A percentile compares a stretch with the other conserved stretches of the same genome.
Conservation (phyloP, 805 yeast species). For the Candida wancherniae region DNA sequence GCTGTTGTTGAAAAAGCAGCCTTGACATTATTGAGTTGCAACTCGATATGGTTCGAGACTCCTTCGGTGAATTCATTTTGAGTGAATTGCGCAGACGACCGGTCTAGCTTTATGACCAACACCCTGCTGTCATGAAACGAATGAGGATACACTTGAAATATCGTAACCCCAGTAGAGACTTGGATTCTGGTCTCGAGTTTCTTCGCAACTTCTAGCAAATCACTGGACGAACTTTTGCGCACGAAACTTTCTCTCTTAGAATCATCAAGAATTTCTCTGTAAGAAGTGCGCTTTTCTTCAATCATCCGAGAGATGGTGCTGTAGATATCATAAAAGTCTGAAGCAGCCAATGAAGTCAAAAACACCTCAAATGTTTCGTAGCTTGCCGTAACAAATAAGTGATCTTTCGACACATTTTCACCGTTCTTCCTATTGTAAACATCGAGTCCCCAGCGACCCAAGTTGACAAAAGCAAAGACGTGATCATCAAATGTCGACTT, state of each 20-base stretch:
- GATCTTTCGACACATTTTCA: constrained; percentile 49
- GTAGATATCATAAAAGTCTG: constrained; percentile 74
- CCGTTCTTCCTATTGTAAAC: constrained; percentile 66
- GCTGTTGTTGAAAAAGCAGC: constrained; percentile 63
- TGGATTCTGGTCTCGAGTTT: constrained; percentile 64
- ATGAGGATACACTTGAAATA: constrained; percentile 75
- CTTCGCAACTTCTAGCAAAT: constrained; percentile 25
- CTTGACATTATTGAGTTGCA: constrained; percentile 57
- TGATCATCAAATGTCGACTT: constrained; percentile 82
- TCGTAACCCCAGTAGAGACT: constrained; percentile 51
- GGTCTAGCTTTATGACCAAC: constrained; percentile 54
- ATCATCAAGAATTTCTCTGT: constrained; percentile 68
- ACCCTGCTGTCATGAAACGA: constrained; percentile 76
- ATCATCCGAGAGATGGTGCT: constrained; percentile 66
- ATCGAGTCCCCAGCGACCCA: constrained; percentile 46
- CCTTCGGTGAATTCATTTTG: constrained; percentile 43
- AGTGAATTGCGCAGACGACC: constrained; percentile 48
- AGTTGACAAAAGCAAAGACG: constrained; percentile 62
- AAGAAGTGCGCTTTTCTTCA: constrained; percentile 68
- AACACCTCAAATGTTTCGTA: constrained; percentile 55
- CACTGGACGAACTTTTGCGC: constrained; percentile 2
- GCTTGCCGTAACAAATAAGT: constrained; percentile 47
- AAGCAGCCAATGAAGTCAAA: constrained; percentile 80
- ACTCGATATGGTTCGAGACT: constrained; percentile 52
- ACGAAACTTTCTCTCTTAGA: constrained; percentile 30